Percentiles rank a stretch among this genome's conserved stretches.
Evolutionary conservation across 2,329 filamentous ascomycete genomes (phyloP).

Genomic region (Rhytidhysteron rufulum): DNA sequence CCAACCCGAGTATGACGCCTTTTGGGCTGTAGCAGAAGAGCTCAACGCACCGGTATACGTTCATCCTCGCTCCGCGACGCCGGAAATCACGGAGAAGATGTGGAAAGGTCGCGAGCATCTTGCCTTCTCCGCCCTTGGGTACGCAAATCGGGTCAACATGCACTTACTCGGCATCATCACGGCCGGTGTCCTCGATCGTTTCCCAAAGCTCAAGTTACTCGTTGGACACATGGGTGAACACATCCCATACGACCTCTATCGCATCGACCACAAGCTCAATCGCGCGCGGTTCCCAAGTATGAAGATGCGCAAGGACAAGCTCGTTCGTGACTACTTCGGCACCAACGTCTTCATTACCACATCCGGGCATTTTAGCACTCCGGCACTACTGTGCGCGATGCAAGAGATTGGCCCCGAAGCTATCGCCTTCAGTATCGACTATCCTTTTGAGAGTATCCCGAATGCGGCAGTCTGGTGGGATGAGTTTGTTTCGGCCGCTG

Average conservation of each 20-base stretch:
- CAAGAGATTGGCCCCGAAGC: conserved; percentile 34
- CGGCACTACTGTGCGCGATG: conserved; percentile 37
- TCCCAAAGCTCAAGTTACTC: conserved; percentile 45
- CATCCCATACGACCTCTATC: conserved; percentile 37
- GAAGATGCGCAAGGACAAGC: conserved; percentile 22
- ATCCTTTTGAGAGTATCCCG: conserved; percentile 10
- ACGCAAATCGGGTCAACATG: conserved; percentile 52
- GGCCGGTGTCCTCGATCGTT: conserved; percentile 48
- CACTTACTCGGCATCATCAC: conserved; percentile 53
- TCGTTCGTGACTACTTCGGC: conserved; percentile 33
- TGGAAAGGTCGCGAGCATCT: conserved; percentile 58
- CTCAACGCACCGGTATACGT: conserved; percentile 63
- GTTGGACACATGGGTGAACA: conserved; percentile 48
- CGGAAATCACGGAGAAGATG: conserved; percentile 54
- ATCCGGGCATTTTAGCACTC: conserved; percentile 36
- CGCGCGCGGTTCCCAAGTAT: conserved; percentile 17
- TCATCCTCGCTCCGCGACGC: conserved; percentile 56
- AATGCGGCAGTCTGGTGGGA: conserved; percentile 16
- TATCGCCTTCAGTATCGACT: conserved; percentile 38
- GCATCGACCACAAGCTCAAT: conserved; percentile 37
- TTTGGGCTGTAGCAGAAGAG: conserved; percentile 57
- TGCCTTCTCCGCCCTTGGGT: conserved; percentile 39
- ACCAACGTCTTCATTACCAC: conserved; percentile 41
- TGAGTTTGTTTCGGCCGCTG: conserved; percentile 9
- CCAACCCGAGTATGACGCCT: conserved; percentile 55